Base-by-base conservation (phyloP, 208 protist genomes). In the Angomonas deanei region DNA sequence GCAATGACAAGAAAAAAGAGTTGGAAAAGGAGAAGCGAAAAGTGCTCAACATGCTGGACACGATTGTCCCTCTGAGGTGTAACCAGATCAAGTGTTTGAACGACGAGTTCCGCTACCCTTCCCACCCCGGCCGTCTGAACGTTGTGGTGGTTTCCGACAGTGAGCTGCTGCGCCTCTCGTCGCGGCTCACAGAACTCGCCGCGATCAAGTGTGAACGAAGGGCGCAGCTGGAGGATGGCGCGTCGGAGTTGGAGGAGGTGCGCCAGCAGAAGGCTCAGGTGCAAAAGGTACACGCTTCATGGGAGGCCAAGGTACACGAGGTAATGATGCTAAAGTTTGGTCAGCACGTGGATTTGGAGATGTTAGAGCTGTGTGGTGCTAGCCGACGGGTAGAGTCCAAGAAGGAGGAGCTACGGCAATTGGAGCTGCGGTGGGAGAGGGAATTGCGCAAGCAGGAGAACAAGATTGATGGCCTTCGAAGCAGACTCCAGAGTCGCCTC, bases 311-410 rank as follows among this genome's bases (percentile, higher is more conserved):
- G 63, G 87, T 97, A 21, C 79, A 81, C 55, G 96, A 98, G 49
- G 89, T 97, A 31, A 97, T 98, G 88, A 76, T 97, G 67, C 75
- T 98, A 46, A 97, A 97, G 73, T 98, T 98, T 67, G 96, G 96
- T 11, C 86, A 92, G 54, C 72, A 81, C 19, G 88, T 98, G 10
- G 91, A 98, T 46, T 58, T 98, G 17, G 96, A 98, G 64, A 77
- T 89, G 67, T 74, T 97, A 6, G 91, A 97, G 64, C 85, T 80
- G 11, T 86, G 87, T 47, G 81, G 80, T 19, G 85, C 92, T 5
- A 93, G 92, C 72, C 81, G 88, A 59, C 72, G 76, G 31, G 92
- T 96, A 48, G 94, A 97, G 65, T 72, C 88, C 32, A 75, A 96
- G 72, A 94, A 93, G 58, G 88, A 95, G 71, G 71, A 86, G 74